Evolutionary conservation across 2,329 filamentous ascomycete genomes (phyloP).

Genomic region (Aaosphaeria arxii): DNA sequence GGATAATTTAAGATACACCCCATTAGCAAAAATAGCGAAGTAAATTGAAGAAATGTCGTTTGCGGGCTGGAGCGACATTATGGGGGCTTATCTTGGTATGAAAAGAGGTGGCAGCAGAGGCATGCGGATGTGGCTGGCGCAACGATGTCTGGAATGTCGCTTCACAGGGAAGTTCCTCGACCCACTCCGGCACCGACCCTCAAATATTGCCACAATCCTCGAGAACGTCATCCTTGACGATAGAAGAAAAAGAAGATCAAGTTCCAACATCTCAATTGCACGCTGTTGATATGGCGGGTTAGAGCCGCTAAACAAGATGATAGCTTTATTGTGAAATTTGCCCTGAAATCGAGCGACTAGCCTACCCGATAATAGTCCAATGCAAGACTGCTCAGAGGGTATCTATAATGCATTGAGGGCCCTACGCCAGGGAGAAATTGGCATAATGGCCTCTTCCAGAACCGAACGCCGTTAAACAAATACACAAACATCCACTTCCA

Average conservation of each 20-base stretch:
- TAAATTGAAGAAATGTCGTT: slow-evolving; percentile 3
- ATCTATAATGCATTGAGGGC: slow-evolving; percentile 20
- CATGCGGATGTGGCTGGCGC: too few relatives aligned
- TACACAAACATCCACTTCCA: slow-evolving; percentile 5
- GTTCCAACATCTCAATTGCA: too few relatives aligned
- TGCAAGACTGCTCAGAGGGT: slow-evolving; percentile 14
- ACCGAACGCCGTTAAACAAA: slow-evolving; percentile 1
- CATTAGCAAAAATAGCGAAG: neutral
- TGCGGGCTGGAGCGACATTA: neutral
- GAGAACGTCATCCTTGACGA: too few relatives aligned
- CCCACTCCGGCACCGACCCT: too few relatives aligned
- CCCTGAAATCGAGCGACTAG: slow-evolving; percentile 1
- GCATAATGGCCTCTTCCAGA: slow-evolving; percentile 5
- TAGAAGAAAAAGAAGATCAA: too few relatives aligned
- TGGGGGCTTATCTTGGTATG: neutral
- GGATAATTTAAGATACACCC: neutral
- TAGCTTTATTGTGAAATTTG: neutral
- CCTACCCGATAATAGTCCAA: neutral
- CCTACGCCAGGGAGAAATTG: slow-evolving; percentile 11
- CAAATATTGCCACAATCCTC: too few relatives aligned
- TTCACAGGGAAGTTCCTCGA: too few relatives aligned
- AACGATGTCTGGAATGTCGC: too few relatives aligned
- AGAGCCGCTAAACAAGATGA: too few relatives aligned
- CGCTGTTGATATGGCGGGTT: too few relatives aligned
- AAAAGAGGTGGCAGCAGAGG: neutral